Evolutionary conservation across 2,329 filamentous ascomycete genomes (phyloP).

Genomic region (Phaeosphaeriaceae sp.): DNA sequence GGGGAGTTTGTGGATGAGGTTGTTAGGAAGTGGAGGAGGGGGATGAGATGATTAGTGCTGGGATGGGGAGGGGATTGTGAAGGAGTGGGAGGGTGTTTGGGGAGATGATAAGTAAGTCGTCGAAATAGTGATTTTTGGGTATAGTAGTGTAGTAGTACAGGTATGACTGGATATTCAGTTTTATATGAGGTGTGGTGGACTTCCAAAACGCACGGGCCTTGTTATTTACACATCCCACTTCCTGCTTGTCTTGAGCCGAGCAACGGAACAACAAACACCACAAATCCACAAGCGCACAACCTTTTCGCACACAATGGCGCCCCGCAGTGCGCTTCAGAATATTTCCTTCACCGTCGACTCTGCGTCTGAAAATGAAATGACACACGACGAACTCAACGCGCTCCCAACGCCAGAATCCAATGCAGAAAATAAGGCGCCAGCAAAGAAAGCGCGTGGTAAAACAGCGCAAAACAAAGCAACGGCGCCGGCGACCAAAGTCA

Average conservation of each 20-base stretch:
- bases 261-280: constrained; percentile 2
- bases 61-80: constrained; percentile 51
- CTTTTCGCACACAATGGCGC: constrained; percentile 36
- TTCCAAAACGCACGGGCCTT: constrained; percentile 7
- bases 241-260: not conserved
- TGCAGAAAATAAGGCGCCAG: constrained; percentile 46
- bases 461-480: constrained; percentile 32
- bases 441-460: constrained; percentile 43
- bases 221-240: constrained; percentile 19
- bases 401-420: constrained; percentile 51
- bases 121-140: no score
- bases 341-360: constrained; percentile 50
- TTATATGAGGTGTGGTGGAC: no score
- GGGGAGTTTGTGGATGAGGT: constrained; percentile 63
- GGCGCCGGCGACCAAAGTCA: constrained; percentile 35
- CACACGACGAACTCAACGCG: constrained; percentile 40
- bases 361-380: constrained; percentile 51
- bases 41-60: constrained; percentile 58
- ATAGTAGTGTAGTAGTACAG: no score
- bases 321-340: constrained; percentile 38
- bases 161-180: no score
- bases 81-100: constrained; percentile 51
- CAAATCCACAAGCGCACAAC: not conserved
- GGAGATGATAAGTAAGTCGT: constrained; percentile 16
- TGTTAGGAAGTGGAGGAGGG: constrained; percentile 52